These are phyloP conservation scores for Geotrichum cucujoidarum DNA, from an alignment of 1,139 yeast species.

Conservation along the genomic window DNA sequence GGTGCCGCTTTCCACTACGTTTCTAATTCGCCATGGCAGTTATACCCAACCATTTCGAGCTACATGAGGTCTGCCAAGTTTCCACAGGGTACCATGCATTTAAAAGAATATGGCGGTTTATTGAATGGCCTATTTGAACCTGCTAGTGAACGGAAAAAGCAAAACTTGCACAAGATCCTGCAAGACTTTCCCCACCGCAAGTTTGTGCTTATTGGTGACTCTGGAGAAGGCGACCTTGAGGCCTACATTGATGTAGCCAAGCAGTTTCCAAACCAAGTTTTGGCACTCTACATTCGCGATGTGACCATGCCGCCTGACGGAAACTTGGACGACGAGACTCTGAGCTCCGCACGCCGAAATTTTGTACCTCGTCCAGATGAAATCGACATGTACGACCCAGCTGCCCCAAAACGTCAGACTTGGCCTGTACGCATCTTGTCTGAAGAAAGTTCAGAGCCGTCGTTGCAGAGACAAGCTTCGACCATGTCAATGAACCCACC, in stretches of 20 bases:
- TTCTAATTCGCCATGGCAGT: conserved; percentile 92
- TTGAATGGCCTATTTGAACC: conserved; percentile 81
- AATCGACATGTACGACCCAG: conserved; percentile 20
- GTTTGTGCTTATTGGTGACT: conserved; percentile 85
- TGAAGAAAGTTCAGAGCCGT: neutral
- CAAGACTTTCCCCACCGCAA: conserved; percentile 70
- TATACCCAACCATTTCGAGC: conserved; percentile 58
- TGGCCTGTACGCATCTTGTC: neutral
- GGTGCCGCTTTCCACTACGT: conserved; percentile 77
- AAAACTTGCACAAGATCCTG: conserved; percentile 58
- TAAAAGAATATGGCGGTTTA: conserved; percentile 81
- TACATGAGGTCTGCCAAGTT: conserved; percentile 53
- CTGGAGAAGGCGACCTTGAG: conserved; percentile 93
- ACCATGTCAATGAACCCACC: too few species aligned
- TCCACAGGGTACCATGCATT: conserved; percentile 74
- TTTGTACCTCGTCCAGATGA: conserved; percentile 25
- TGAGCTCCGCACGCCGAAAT: conserved; percentile 7
- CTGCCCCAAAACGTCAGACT: neutral
- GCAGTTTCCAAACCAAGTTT: conserved; percentile 54
- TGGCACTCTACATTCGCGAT: conserved; percentile 76
- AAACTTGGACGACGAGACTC: neutral
- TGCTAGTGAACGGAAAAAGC: conserved; percentile 71
- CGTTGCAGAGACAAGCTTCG: too few species aligned
- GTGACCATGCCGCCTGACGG: conserved; percentile 45
- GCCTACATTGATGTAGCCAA: conserved; percentile 74